These are phyloP conservation scores for Fusarium oxysporum DNA, from an alignment of 2,329 filamentous ascomycete genomes.

Conservation along the genomic window DNA sequence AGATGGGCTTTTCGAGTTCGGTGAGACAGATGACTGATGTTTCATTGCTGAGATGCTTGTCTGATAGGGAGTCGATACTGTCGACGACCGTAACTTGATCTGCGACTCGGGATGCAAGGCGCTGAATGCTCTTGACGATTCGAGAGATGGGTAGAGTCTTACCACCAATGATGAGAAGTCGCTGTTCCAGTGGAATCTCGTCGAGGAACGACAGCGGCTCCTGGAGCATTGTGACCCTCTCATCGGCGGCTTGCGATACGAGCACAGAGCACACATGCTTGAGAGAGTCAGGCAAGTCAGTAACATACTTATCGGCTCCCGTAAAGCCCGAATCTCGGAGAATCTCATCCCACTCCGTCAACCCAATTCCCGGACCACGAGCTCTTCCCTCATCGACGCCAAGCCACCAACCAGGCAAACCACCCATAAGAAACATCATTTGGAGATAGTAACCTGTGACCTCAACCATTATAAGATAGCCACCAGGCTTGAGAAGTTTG, in stretches of 20 bases:
- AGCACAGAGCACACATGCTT: neutral
- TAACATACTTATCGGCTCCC: neutral
- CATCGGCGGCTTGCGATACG: neutral
- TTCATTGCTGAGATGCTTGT: neutral
- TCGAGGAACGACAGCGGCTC: neutral
- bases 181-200: neutral
- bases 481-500: neutral
- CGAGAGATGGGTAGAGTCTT: neutral
- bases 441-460: neutral
- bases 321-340: neutral
- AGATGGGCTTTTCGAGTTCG: neutral
- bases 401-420: conserved; percentile 14
- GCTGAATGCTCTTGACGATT: neutral
- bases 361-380: neutral
- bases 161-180: neutral
- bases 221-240: neutral
- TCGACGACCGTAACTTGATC: neutral
- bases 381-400: conserved; percentile 6
- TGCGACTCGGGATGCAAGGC: neutral
- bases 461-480: conserved; percentile 2
- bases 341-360: conserved; percentile 6
- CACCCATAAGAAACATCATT: conserved; percentile 6
- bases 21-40: neutral
- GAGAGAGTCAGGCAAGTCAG: neutral
- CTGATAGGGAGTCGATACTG: neutral